Percentiles rank a stretch among this genome's conserved stretches.
phyloP scores from a whole-genome alignment of 371 early-diverging fungal species.

The Haplosporangium sp. region DNA sequence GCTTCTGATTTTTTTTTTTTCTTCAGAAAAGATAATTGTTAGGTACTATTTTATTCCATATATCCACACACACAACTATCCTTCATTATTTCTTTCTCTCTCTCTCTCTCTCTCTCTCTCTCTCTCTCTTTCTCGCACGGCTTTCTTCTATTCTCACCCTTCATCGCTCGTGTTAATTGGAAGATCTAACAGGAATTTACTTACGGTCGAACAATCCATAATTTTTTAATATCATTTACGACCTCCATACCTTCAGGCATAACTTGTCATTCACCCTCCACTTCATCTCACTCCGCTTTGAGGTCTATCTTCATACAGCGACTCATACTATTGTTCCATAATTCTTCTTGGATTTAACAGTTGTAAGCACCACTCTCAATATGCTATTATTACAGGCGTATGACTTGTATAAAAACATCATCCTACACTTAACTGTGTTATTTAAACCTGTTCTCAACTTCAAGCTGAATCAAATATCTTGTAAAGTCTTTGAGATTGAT shows the following conservation, averaged over 20 bases:
- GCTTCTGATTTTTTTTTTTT: conserved; percentile 8
- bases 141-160: not conserved
- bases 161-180: conserved; percentile 2
- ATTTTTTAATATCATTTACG: not conserved
- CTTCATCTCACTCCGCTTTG: not conserved
- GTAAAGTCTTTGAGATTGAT: not conserved
- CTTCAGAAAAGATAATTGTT: conserved; percentile 1
- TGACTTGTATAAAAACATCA: too few species aligned
- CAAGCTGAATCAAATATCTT: not conserved
- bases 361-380: not conserved
- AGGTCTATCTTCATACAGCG: not conserved
- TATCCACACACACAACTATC: not conserved
- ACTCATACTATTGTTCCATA: not conserved
- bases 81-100: not conserved
- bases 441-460: not conserved
- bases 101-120: not conserved
- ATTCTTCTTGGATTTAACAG: not conserved
- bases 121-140: not conserved
- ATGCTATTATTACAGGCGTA: not conserved
- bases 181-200: conserved; percentile 9
- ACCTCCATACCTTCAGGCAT: not conserved
- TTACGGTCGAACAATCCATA: not conserved
- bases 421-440: not conserved
- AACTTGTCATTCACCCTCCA: not conserved
- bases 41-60: not conserved